Percentiles rank a stretch among this genome's conserved stretches.
phyloP scores from a whole-genome alignment of 2,329 filamentous ascomycete species.

The Drechslerella coelobrocha region DNA sequence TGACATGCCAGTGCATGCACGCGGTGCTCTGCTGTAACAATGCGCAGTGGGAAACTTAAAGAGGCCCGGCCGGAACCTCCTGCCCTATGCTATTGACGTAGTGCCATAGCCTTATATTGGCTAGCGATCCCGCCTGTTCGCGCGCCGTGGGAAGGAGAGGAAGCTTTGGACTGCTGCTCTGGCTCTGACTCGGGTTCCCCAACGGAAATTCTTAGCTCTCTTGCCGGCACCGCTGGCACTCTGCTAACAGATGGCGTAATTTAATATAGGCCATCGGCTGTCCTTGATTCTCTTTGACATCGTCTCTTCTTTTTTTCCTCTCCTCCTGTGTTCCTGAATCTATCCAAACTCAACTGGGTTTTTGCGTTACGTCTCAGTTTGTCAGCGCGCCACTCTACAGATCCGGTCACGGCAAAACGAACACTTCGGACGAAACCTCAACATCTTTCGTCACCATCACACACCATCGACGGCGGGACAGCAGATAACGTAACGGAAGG shows the following conservation, averaged over 20 bases:
- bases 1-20: too few relatives aligned
- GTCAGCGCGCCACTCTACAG: not conserved
- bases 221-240: too few relatives aligned
- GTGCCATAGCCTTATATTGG: not conserved
- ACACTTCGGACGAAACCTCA: not conserved
- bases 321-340: not conserved
- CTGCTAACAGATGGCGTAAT: slow-evolving; percentile 1
- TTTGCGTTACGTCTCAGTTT: too few relatives aligned
- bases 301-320: not conserved
- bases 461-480: not conserved
- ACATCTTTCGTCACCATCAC: not conserved
- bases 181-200: not conserved
- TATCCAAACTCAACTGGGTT: too few relatives aligned
- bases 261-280: not conserved
- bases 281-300: slow-evolving; percentile 7
- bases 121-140: not conserved
- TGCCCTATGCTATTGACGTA: slow-evolving; percentile 1
- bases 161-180: not conserved
- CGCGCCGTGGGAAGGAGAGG: not conserved
- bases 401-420: not conserved
- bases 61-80: not conserved
- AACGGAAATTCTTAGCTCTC: not conserved
- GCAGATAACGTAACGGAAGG: not conserved
- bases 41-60: slow-evolving; percentile 3
- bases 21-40: too few relatives aligned